These are phyloP conservation scores for Nymphaea thermarum DNA, from an alignment of 164 flowering plant genomes.

Conservation along the genomic window DNA sequence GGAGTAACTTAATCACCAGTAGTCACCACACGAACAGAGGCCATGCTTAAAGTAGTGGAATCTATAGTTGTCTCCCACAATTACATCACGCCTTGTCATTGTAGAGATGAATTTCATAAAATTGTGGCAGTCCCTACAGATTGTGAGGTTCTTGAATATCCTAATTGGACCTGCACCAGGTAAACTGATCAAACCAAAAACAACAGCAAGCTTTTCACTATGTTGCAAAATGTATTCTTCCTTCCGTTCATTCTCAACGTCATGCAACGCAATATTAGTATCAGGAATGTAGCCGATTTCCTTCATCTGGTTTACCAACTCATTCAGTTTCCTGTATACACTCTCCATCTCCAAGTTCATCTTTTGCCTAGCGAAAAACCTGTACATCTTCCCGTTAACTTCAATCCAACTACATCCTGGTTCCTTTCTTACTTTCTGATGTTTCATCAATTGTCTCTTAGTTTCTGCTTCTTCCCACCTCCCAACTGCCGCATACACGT, in stretches of 20 bases:
- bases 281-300: slow-evolving; percentile 4
- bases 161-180: neutral
- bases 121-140: neutral
- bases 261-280: slow-evolving; percentile 41
- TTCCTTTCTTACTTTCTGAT: slow-evolving; percentile 51
- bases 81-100: neutral
- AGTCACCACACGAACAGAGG: too few species aligned
- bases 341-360: slow-evolving; percentile 39
- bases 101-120: slow-evolving; percentile 1
- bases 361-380: slow-evolving; percentile 51
- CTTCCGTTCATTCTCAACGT: slow-evolving; percentile 40
- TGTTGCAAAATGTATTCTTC: slow-evolving; percentile 3
- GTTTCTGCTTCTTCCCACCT: slow-evolving; percentile 57
- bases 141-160: neutral
- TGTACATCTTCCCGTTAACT: slow-evolving; percentile 47
- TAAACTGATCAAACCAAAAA: neutral
- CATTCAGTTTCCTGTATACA: slow-evolving; percentile 6
- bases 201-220: slow-evolving; percentile 1
- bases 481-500: slow-evolving; percentile 57
- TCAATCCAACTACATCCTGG: slow-evolving; percentile 85
- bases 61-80: neutral
- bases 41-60: too few species aligned
- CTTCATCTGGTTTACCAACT: neutral
- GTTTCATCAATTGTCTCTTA: slow-evolving; percentile 52
- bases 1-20: too few species aligned